Evolutionary conservation across 2,329 filamentous ascomycete species (phyloP).

Genomic region (Penicillium olsonii): DNA sequence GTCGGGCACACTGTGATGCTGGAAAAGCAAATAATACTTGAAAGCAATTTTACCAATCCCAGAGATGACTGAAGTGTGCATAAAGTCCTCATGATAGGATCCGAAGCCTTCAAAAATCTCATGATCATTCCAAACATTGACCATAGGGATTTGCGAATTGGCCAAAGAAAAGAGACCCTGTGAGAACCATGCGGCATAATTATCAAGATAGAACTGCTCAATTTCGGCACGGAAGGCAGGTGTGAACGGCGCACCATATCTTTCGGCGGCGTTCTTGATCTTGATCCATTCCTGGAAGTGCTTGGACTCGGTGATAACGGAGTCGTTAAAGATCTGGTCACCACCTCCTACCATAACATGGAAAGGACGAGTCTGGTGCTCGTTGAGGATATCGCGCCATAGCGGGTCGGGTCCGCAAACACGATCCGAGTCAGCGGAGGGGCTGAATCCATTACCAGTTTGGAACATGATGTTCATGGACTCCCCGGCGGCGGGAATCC

Average conservation of each 20-base stretch:
- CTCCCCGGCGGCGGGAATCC: constrained; percentile 82
- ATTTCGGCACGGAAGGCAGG: constrained; percentile 83
- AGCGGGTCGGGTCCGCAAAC: constrained; percentile 93
- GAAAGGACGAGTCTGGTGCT: constrained; percentile 86
- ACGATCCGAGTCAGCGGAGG: constrained; percentile 72
- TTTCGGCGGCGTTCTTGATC: constrained; percentile 76
- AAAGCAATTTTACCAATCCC: constrained; percentile 89
- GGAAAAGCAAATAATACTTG: constrained; percentile 99
- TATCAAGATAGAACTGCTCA: constrained; percentile 82
- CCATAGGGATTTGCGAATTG: constrained; percentile 92
- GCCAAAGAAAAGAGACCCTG: constrained; percentile 93
- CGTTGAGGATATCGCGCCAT: constrained; percentile 95
- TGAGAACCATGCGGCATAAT: constrained; percentile 94
- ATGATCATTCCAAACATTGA: constrained; percentile 98
- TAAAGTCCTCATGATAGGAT: constrained; percentile 88
- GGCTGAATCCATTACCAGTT: constrained; percentile 94
- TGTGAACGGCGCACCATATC: constrained; percentile 76
- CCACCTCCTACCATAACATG: constrained; percentile 98
- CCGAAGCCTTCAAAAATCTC: constrained; percentile 90
- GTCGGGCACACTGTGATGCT: constrained; percentile 82
- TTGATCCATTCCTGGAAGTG: constrained; percentile 83
- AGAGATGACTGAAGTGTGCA: constrained; percentile 85
- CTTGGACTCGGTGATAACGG: constrained; percentile 70
- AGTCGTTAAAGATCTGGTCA: constrained; percentile 96
- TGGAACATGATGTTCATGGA: constrained; percentile 99